phyloP scores from a whole-genome alignment of 2,329 filamentous ascomycete species.

The Tolypocladium capitatum region DNA sequence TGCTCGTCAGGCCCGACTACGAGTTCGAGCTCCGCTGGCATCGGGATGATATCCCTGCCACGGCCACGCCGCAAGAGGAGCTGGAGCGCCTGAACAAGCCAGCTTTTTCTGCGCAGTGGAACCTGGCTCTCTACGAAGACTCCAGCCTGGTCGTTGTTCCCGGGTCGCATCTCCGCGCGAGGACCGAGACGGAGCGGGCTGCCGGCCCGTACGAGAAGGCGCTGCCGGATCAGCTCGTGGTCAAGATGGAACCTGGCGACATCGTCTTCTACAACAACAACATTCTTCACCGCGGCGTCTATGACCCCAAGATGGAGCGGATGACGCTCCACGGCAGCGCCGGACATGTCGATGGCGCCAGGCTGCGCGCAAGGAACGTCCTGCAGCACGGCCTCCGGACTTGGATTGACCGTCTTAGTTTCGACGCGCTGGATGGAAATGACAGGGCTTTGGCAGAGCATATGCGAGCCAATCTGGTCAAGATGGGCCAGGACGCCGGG shows the following conservation, averaged over 20 bases:
- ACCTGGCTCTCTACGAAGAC: conserved; percentile 68
- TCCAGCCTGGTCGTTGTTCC: conserved; percentile 62
- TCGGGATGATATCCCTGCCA: conserved; percentile 65
- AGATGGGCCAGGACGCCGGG: conserved; percentile 44
- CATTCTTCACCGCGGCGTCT: conserved; percentile 63
- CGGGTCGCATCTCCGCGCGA: conserved; percentile 56
- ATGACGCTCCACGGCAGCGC: conserved; percentile 64
- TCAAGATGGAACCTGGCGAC: conserved; percentile 59
- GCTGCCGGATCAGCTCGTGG: conserved; percentile 51
- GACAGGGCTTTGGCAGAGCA: conserved; percentile 38
- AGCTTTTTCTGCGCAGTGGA: conserved; percentile 74
- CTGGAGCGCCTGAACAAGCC: conserved; percentile 42
- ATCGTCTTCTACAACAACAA: conserved; percentile 86
- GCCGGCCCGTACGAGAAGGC: conserved; percentile 51
- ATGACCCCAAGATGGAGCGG: conserved; percentile 43
- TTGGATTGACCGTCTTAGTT: conserved; percentile 49
- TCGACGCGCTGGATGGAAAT: conserved; percentile 30
- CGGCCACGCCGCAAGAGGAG: conserved; percentile 55
- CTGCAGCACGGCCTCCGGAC: conserved; percentile 59
- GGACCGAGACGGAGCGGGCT: conserved; percentile 55
- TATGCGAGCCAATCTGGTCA: conserved; percentile 51
- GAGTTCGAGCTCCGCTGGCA: conserved; percentile 76
- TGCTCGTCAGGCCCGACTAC: conserved; percentile 59
- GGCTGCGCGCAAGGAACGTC: conserved; percentile 53
- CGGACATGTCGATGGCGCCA: conserved; percentile 42